Evolutionary conservation across 2,329 filamentous ascomycete species (phyloP).

Genomic region (Aspergillus arachidicola): DNA sequence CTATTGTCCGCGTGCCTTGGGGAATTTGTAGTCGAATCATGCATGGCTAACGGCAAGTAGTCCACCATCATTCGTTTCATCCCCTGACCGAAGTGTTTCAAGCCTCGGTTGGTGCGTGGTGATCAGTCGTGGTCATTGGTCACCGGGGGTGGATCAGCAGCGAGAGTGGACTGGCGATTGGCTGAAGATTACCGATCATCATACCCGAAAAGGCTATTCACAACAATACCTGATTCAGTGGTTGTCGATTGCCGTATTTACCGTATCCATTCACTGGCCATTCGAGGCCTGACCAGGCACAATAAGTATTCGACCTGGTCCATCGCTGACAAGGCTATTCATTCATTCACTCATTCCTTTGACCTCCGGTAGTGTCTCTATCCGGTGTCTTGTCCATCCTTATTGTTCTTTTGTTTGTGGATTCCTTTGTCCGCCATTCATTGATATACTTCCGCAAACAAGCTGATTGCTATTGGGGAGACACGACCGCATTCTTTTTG

Average conservation of each 20-base stretch:
- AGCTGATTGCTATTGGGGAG: background rate
- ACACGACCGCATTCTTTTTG: background rate
- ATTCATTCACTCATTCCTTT: background rate
- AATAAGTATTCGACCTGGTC: background rate
- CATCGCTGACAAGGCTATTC: background rate
- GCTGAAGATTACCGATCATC: constrained; percentile 1
- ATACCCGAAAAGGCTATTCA: constrained; percentile 1
- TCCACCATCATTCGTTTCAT: constrained; percentile 12
- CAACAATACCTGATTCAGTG: background rate
- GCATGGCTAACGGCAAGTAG: constrained; percentile 9
- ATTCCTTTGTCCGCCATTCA: background rate
- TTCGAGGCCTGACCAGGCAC: background rate
- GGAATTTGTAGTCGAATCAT: constrained; percentile 4
- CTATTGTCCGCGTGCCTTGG: background rate
- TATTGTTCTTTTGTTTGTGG: background rate
- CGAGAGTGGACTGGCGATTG: background rate
- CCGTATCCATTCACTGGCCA: background rate
- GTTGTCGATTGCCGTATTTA: background rate
- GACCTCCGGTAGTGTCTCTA: background rate
- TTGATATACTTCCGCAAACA: background rate
- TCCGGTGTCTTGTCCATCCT: background rate
- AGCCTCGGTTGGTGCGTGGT: constrained; percentile 2
- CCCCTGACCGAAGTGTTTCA: constrained; percentile 15
- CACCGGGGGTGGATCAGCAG: background rate
- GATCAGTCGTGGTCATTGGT: constrained; percentile 9